A percentile compares a stretch with the other conserved stretches of the same genome.
Conservation (phyloP, 768 basidiomycete species). For the Hemileccinum impolitum region DNA sequence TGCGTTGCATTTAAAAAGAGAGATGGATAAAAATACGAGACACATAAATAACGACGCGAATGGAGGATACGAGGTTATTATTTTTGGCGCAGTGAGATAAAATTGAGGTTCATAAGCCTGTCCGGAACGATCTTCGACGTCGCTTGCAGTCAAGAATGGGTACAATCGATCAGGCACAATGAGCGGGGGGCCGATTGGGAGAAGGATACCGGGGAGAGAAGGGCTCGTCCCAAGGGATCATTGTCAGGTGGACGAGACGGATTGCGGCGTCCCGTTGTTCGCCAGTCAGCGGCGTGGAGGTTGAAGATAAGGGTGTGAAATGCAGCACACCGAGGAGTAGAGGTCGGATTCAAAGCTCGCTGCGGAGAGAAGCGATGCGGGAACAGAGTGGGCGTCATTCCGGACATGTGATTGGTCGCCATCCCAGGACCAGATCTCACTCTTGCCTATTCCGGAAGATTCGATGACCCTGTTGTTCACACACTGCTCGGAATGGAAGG, state of each 20-base stretch:
- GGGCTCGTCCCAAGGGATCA: no score
- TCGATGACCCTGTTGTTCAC: constrained; percentile 9
- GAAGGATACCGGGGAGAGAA: constrained; percentile 10
- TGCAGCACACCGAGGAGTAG: no score
- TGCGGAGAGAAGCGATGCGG: no score
- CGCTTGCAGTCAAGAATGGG: constrained; percentile 16
- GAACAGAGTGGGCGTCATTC: no score
- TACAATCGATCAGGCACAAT: constrained; percentile 28
- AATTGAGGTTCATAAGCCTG: constrained; percentile 15
- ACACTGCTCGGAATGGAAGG: background rate
- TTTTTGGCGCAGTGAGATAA: constrained; percentile 31
- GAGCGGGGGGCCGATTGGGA: constrained; percentile 3
- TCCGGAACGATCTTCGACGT: constrained; percentile 21
- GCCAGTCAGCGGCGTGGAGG: no score
- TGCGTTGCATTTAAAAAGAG: background rate
- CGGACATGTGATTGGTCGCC: no score
- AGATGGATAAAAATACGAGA: constrained; percentile 22
- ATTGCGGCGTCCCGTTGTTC: no score
- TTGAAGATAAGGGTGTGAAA: constrained; percentile 14
- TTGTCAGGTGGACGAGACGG: no score
- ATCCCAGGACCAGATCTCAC: no score
- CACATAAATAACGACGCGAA: constrained; percentile 18
- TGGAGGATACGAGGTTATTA: constrained; percentile 22
- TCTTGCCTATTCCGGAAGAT: background rate
- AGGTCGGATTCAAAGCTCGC: no score